These are phyloP conservation scores for Ogataea neopini DNA, from an alignment of 805 yeast genomes.

Conservation along the genomic window DNA sequence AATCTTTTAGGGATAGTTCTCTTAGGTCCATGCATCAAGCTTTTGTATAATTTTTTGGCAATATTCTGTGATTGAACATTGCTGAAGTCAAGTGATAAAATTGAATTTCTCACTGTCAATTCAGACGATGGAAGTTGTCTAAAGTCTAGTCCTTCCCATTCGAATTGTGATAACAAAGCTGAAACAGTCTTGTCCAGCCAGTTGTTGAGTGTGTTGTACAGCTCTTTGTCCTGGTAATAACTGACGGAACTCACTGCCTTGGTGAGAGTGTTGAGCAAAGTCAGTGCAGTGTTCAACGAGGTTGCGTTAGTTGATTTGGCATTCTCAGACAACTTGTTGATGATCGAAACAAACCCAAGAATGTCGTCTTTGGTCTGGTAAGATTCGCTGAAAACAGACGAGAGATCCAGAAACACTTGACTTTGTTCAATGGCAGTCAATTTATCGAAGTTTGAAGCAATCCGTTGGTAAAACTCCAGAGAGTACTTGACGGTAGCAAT, in stretches of 20 bases:
- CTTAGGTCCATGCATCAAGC: slow-evolving; percentile 53
- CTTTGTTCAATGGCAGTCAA: slow-evolving; percentile 37
- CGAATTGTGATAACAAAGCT: slow-evolving; percentile 33
- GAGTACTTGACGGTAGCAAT: slow-evolving; percentile 52
- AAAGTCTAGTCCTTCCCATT: slow-evolving; percentile 39
- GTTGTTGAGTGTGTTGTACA: slow-evolving; percentile 10
- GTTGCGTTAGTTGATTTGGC: slow-evolving; percentile 31
- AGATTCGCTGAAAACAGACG: slow-evolving; percentile 38
- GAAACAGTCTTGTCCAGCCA: slow-evolving; percentile 23
- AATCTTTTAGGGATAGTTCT: slow-evolving; percentile 53
- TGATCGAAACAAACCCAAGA: slow-evolving; percentile 34
- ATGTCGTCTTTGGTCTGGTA: slow-evolving; percentile 35
- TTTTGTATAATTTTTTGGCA: slow-evolving; percentile 46
- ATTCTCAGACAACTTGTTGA: slow-evolving; percentile 31
- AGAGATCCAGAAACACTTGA: slow-evolving; percentile 42
- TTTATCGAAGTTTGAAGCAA: slow-evolving; percentile 28
- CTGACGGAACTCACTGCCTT: slow-evolving; percentile 29
- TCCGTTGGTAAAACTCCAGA: slow-evolving; percentile 23
- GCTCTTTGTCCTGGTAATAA: slow-evolving; percentile 21
- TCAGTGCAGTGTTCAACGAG: slow-evolving; percentile 40
- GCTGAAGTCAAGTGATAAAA: slow-evolving; percentile 41
- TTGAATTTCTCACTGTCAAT: slow-evolving; percentile 42
- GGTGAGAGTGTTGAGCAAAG: slow-evolving; percentile 35
- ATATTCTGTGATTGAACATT: slow-evolving; percentile 34
- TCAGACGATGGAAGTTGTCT: slow-evolving; percentile 36